Evolutionary conservation across 2,329 filamentous ascomycete genomes (phyloP).

Genomic region (Diaporthe ilicicola): DNA sequence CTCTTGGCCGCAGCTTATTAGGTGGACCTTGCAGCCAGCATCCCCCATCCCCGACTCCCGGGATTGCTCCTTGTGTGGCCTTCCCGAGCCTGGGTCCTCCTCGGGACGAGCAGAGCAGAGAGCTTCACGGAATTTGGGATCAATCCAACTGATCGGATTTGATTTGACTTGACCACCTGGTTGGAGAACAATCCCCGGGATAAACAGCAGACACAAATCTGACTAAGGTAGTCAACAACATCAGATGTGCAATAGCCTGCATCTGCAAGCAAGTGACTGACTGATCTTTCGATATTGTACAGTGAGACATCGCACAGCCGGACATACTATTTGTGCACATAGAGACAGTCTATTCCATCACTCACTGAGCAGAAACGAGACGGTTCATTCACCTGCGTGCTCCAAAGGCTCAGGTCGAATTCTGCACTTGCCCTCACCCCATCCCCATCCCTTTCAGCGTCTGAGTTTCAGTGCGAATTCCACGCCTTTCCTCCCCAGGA

Average conservation of each 20-base stretch:
- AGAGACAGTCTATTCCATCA: not conserved
- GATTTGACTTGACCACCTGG: not conserved
- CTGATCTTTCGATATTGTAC: too few species aligned
- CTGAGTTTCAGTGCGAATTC: conserved; percentile 21
- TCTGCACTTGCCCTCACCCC: too few species aligned
- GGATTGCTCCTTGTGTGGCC: not conserved
- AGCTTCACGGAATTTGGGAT: not conserved
- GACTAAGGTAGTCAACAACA: too few species aligned
- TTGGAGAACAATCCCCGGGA: not conserved
- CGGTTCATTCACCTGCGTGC: not conserved
- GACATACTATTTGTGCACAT: not conserved
- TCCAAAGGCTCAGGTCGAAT: not conserved
- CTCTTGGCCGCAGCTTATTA: not conserved
- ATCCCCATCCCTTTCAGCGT: too few species aligned
- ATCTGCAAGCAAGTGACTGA: too few species aligned
- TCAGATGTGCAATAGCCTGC: too few species aligned
- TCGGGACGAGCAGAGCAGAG: not conserved
- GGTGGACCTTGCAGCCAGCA: not conserved
- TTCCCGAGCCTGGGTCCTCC: not conserved
- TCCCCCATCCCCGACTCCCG: conserved; percentile 6
- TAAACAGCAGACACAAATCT: too few species aligned
- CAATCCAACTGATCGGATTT: not conserved
- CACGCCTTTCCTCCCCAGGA: conserved; percentile 33
- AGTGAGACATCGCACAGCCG: too few species aligned
- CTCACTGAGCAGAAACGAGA: not conserved